A percentile compares a stretch with the other conserved stretches of the same genome.
Evolutionary conservation across 306 rosid species (phyloP).

Genomic region (Comarum palustre): DNA sequence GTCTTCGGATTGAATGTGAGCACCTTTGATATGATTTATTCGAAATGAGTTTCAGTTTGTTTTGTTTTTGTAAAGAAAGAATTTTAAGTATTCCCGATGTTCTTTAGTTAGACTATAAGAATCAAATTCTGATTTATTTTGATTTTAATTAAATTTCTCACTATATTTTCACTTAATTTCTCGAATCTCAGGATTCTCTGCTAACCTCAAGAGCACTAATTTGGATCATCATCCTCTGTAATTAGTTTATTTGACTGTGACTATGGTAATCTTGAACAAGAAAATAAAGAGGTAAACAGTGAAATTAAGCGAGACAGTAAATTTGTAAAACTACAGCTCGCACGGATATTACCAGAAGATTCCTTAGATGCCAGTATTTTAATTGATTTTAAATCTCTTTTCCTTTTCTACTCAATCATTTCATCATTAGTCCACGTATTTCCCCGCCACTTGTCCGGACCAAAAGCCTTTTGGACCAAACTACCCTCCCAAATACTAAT

Average conservation of each 20-base stretch:
- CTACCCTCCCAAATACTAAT: neutral
- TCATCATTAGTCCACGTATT: neutral
- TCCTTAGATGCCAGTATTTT: neutral
- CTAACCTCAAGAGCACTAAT: too few species aligned
- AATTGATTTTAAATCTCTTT: neutral
- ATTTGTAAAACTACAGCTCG: neutral
- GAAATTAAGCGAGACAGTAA: too few species aligned
- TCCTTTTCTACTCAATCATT: neutral
- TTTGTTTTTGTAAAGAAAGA: neutral
- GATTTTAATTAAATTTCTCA: too few species aligned
- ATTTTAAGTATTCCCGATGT: too few species aligned
- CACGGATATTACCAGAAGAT: constrained; percentile 14
- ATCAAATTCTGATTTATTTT: too few species aligned
- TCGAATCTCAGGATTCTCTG: too few species aligned
- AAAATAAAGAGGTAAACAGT: too few species aligned
- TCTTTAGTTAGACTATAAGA: too few species aligned
- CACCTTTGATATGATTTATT: neutral
- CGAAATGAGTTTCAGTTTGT: neutral
- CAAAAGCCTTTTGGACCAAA: neutral
- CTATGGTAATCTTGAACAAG: too few species aligned
- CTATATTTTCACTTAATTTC: too few species aligned
- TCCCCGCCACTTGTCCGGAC: neutral
- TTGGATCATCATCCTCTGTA: too few species aligned
- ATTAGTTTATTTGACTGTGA: too few species aligned
- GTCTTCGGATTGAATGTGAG: neutral